Evolutionary conservation across 768 basidiomycete species (phyloP).

Genomic region (Lentinula aciculospora): DNA sequence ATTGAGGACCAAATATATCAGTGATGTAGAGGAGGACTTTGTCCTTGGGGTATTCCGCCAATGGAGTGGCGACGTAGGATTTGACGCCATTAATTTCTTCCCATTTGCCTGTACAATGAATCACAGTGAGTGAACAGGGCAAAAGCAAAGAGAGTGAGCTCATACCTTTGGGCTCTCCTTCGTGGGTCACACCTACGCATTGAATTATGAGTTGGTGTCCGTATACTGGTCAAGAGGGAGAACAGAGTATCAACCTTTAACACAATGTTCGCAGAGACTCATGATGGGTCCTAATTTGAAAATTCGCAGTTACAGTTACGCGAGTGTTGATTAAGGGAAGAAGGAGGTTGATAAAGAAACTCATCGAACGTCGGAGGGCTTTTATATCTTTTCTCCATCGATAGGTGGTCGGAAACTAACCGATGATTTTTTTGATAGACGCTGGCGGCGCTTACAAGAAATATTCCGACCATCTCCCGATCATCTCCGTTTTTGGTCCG

Average conservation of each 20-base stretch:
- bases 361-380: too few species aligned
- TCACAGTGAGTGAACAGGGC: background rate
- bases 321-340: too few species aligned
- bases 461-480: too few species aligned
- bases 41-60: conserved; percentile 42
- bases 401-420: too few species aligned
- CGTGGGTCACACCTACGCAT: conserved; percentile 42
- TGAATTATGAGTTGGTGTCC: background rate
- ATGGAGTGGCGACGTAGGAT: conserved; percentile 51
- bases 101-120: conserved; percentile 32
- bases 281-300: conserved; percentile 24
- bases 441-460: too few species aligned
- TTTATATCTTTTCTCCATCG: too few species aligned
- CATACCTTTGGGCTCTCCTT: conserved; percentile 40
- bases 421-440: too few species aligned
- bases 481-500: too few species aligned
- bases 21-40: conserved; percentile 52
- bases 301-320: too few species aligned
- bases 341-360: background rate
- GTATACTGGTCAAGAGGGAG: background rate
- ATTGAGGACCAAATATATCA: conserved; percentile 46
- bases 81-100: conserved; percentile 41
- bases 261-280: conserved; percentile 52
- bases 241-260: conserved; percentile 34
- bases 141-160: background rate